phyloP scores from a whole-genome alignment of 2,329 filamentous ascomycete genomes.

The Fusarium ramigenum region DNA sequence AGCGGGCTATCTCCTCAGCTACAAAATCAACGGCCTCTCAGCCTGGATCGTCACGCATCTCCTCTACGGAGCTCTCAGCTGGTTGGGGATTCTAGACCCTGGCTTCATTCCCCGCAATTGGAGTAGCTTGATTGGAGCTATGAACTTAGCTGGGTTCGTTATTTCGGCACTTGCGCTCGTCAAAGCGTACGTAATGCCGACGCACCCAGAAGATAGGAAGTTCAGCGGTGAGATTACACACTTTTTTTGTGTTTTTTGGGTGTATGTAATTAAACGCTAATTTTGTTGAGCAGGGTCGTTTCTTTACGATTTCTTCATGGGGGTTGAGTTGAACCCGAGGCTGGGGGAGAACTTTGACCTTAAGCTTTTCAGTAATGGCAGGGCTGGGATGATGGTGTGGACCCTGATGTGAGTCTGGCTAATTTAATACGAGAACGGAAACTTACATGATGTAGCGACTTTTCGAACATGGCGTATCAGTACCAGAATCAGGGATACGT shows the following conservation, averaged over 20 bases:
- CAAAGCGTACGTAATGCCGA: conserved; percentile 52
- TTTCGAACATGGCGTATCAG: conserved; percentile 50
- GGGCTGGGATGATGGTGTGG: conserved; percentile 59
- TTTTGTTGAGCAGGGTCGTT: conserved; percentile 42
- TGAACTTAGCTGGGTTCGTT: conserved; percentile 49
- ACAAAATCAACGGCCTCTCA: conserved; percentile 54
- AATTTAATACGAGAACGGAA: conserved; percentile 1
- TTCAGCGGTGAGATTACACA: conserved; percentile 48
- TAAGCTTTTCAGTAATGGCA: conserved; percentile 58
- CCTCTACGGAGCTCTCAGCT: conserved; percentile 41
- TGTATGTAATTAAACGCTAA: conserved; percentile 4
- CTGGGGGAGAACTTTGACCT: conserved; percentile 55
- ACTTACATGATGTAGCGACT: conserved; percentile 34
- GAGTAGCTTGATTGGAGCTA: conserved; percentile 50
- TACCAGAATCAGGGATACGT: conserved; percentile 53
- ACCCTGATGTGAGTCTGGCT: conserved; percentile 51
- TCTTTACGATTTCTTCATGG: conserved; percentile 57
- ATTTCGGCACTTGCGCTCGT: conserved; percentile 45
- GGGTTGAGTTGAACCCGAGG: conserved; percentile 57
- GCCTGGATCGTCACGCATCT: conserved; percentile 53
- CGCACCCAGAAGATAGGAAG: conserved; percentile 53
- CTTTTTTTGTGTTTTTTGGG: neutral
- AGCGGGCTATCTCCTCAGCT: conserved; percentile 54
- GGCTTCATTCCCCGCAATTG: conserved; percentile 55
- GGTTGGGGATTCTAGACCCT: conserved; percentile 47